These are phyloP conservation scores for Ampelomyces quisqualis DNA, from an alignment of 2,329 filamentous ascomycete genomes.

Conservation along the genomic window DNA sequence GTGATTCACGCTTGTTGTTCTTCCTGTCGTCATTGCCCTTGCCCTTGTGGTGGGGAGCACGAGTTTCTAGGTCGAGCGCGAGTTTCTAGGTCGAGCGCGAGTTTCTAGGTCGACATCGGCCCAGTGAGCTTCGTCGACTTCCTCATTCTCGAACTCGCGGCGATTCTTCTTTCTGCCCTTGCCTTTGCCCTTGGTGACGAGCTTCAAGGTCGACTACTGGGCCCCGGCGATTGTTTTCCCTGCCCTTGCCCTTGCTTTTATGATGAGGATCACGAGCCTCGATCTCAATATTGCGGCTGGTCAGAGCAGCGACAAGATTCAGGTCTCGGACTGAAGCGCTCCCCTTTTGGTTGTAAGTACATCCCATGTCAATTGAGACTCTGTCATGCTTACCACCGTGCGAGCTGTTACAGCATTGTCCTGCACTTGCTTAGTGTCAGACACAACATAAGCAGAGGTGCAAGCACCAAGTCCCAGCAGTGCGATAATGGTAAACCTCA, in stretches of 20 bases:
- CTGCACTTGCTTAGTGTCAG: slow-evolving; percentile 18
- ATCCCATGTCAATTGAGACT: too few relatives aligned
- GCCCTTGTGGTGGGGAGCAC: slow-evolving; percentile 1
- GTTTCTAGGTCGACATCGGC: slow-evolving; percentile 5
- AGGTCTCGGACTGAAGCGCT: slow-evolving; percentile 22
- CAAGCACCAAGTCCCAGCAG: slow-evolving; percentile 38
- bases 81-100: slow-evolving; percentile 1
- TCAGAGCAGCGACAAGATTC: slow-evolving; percentile 26
- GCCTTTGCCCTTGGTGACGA: slow-evolving; percentile 21
- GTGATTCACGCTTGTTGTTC: slow-evolving; percentile 8
- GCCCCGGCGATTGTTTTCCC: neutral
- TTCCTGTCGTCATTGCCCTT: slow-evolving; percentile 8
- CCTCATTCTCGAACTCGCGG: slow-evolving; percentile 8
- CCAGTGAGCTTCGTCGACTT: slow-evolving; percentile 11
- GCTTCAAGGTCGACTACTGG: slow-evolving; percentile 4
- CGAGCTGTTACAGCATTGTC: slow-evolving; percentile 32
- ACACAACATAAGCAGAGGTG: slow-evolving; percentile 36
- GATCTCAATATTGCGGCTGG: slow-evolving; percentile 16
- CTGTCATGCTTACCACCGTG: slow-evolving; percentile 22
- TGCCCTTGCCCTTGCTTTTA: slow-evolving; percentile 1
- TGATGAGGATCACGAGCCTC: slow-evolving; percentile 17
- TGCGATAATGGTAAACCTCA: slow-evolving; percentile 34
- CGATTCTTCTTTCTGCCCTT: slow-evolving; percentile 5
- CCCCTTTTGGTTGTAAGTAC: slow-evolving; percentile 21
- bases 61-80: slow-evolving; percentile 1